Conservation (phyloP, 1,284 basidiomycete genomes). For the Malassezia nana region DNA sequence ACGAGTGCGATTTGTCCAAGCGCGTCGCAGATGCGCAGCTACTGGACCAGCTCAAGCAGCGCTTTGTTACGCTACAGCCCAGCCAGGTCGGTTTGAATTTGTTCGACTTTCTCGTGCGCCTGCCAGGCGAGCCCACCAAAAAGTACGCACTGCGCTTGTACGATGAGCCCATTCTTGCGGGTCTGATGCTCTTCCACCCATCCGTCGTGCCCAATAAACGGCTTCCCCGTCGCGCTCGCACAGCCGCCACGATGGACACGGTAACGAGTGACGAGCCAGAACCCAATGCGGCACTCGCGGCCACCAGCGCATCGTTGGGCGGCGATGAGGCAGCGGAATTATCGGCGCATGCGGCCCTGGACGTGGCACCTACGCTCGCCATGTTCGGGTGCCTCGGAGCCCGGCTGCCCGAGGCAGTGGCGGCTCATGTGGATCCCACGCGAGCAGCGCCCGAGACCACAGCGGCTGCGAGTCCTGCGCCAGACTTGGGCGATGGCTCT, state of each 20-base stretch:
- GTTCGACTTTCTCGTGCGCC: constrained; percentile 66
- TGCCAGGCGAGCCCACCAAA: constrained; percentile 64
- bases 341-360: constrained; percentile 22
- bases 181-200: constrained; percentile 85
- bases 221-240: background rate
- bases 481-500: constrained; percentile 16
- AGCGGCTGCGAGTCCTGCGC: constrained; percentile 11
- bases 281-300: background rate
- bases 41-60: constrained; percentile 39
- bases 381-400: constrained; percentile 32
- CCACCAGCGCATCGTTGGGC: constrained; percentile 13
- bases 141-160: constrained; percentile 86
- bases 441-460: background rate
- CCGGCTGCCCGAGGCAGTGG: constrained; percentile 23
- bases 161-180: constrained; percentile 88
- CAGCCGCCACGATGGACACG: background rate
- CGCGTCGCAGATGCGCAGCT: constrained; percentile 34
- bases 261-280: constrained; percentile 13
- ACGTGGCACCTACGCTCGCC: constrained; percentile 31
- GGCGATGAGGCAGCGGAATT: constrained; percentile 31
- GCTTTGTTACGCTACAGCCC: constrained; percentile 41
- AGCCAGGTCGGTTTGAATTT: constrained; percentile 42
- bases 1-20: constrained; percentile 57
- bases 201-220: constrained; percentile 67
- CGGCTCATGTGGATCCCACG: constrained; percentile 3